Percentiles rank a stretch among this genome's conserved stretches.
Evolutionary conservation across 208 protist species (phyloP).

Genomic region (Strigomonas galati): DNA sequence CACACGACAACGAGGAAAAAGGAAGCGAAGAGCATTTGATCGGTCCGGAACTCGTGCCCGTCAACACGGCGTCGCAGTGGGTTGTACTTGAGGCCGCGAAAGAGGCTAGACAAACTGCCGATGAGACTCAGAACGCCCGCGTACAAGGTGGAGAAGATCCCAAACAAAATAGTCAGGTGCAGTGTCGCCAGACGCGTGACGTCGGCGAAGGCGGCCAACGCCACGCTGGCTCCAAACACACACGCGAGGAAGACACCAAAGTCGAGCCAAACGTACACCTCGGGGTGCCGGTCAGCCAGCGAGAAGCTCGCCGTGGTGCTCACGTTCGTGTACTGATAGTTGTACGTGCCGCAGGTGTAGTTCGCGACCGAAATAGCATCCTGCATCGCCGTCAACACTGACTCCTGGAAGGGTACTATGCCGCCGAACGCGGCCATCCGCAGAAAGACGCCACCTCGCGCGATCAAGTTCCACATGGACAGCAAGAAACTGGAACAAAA

Average conservation of each 20-base stretch:
- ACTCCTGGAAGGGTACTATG: slow-evolving; percentile 19
- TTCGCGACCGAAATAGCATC: background rate
- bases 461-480: slow-evolving; percentile 53
- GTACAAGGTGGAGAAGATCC: slow-evolving; percentile 69
- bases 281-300: background rate
- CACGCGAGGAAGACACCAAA: too few relatives aligned
- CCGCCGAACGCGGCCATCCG: slow-evolving; percentile 20
- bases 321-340: too few relatives aligned
- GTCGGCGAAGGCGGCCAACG: slow-evolving; percentile 71
- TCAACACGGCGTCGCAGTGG: slow-evolving; percentile 90
- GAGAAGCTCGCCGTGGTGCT: too few relatives aligned
- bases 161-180: slow-evolving; percentile 79
- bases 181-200: slow-evolving; percentile 75
- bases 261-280: slow-evolving; percentile 51
- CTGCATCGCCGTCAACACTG: background rate
- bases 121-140: slow-evolving; percentile 44
- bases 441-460: slow-evolving; percentile 20
- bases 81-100: slow-evolving; percentile 91
- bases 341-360: too few relatives aligned
- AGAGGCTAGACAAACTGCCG: slow-evolving; percentile 73
- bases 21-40: slow-evolving; percentile 91
- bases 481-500: slow-evolving; percentile 75
- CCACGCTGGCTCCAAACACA: slow-evolving; percentile 75
- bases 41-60: slow-evolving; percentile 78
- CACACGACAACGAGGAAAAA: slow-evolving; percentile 86